These are phyloP conservation scores for Colletotrichum theobromicola DNA, from an alignment of 2,329 filamentous ascomycete genomes.

Conservation along the genomic window DNA sequence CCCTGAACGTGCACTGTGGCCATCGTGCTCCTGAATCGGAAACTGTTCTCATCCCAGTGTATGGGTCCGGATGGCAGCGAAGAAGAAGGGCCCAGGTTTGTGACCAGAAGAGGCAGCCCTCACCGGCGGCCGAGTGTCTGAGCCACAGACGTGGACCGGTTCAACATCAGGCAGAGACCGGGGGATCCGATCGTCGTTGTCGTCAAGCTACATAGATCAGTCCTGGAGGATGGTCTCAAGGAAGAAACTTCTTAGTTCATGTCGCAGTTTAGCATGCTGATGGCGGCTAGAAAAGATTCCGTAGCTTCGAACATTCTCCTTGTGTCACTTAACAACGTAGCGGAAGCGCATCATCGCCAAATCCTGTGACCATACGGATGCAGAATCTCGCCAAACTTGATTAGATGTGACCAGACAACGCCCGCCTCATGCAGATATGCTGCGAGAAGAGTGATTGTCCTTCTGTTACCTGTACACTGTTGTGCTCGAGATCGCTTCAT, in stretches of 20 bases:
- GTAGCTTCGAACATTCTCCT: not conserved
- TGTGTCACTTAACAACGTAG: not conserved
- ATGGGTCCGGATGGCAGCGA: not conserved
- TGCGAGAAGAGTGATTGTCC: not conserved
- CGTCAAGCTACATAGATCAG: not conserved
- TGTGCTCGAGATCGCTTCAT: not conserved
- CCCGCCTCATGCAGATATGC: not conserved
- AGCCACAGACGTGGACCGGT: slow-evolving; percentile 4
- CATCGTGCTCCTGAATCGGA: not conserved
- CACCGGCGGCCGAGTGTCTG: not conserved
- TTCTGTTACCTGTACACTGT: not conserved
- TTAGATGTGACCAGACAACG: not conserved
- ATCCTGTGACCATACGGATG: not conserved
- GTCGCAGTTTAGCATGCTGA: not conserved
- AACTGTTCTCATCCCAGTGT: not conserved
- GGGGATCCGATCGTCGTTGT: not conserved
- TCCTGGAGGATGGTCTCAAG: not conserved
- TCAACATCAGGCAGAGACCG: not conserved
- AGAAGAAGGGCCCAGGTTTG: not conserved
- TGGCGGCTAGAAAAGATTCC: not conserved
- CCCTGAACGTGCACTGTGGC: not conserved
- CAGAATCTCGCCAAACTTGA: not conserved
- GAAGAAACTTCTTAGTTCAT: not conserved
- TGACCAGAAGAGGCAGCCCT: not conserved
- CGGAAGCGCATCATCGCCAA: not conserved